phyloP scores from a whole-genome alignment of 441 rosid genomes.

The Gossypium armourianum region DNA sequence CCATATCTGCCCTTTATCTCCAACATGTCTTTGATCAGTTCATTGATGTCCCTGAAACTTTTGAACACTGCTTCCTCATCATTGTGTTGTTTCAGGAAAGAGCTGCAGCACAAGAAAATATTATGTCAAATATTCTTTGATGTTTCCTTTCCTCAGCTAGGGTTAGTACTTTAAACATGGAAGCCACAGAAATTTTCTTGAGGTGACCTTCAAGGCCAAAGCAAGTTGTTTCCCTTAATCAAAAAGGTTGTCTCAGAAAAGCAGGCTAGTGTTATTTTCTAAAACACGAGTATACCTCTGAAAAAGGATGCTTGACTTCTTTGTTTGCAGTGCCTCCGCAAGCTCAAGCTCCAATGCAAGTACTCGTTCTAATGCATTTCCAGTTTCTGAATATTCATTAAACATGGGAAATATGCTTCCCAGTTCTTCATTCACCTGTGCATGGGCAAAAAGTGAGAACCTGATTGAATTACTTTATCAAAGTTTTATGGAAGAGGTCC shows the following conservation, averaged over 20 bases:
- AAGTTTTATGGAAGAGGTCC: background rate
- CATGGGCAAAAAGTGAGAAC: conserved; percentile 16
- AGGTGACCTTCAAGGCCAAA: conserved; percentile 1
- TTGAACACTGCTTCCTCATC: conserved; percentile 81
- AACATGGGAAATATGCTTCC: conserved; percentile 59
- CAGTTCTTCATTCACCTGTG: conserved; percentile 80
- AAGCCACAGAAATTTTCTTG: background rate
- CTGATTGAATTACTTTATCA: conserved; percentile 8
- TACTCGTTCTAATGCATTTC: conserved; percentile 77
- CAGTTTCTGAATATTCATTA: conserved; percentile 44
- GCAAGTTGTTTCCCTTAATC: background rate
- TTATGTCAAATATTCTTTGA: background rate
- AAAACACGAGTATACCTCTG: conserved; percentile 50
- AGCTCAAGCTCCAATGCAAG: conserved; percentile 91
- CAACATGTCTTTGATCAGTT: conserved; percentile 76
- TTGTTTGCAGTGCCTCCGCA: conserved; percentile 71
- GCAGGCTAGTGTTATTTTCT: background rate
- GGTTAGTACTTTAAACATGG: background rate
- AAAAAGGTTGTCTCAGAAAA: conserved; percentile 4
- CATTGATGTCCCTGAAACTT: conserved; percentile 90
- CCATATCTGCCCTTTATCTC: conserved; percentile 60
- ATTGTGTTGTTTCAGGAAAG: conserved; percentile 72
- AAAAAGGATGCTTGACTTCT: conserved; percentile 56
- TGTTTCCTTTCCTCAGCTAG: background rate
- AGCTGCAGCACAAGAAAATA: conserved; percentile 38